phyloP scores from a whole-genome alignment of 1,284 basidiomycete species.

The Rhodotorula sp. region DNA sequence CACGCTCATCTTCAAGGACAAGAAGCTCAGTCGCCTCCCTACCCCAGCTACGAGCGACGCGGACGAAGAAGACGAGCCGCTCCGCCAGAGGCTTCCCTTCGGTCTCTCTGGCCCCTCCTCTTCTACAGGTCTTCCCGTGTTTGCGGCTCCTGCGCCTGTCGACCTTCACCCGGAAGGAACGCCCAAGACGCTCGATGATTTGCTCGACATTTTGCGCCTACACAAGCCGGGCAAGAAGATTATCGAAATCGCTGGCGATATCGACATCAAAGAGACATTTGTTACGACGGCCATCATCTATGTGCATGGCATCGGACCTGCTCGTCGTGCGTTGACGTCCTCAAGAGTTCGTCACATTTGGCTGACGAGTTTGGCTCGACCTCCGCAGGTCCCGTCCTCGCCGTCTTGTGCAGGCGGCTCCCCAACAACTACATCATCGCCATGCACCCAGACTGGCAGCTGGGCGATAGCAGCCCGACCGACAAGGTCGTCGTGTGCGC shows the following conservation, averaged over 20 bases:
- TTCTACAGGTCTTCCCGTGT: too few species aligned
- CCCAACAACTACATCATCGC: background rate
- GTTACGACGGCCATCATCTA: background rate
- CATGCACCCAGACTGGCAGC: background rate
- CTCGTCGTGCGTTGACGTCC: background rate
- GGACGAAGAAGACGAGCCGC: too few species aligned
- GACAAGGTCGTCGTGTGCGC: conserved; percentile 1
- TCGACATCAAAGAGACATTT: conserved; percentile 4
- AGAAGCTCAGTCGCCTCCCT: background rate
- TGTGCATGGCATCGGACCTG: background rate
- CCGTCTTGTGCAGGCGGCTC: background rate
- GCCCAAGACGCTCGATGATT: background rate
- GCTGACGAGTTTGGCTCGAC: too few species aligned
- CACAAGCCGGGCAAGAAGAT: conserved; percentile 11
- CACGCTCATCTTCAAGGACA: background rate
- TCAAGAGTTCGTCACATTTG: background rate
- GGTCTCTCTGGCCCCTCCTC: too few species aligned
- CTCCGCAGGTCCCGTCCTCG: background rate
- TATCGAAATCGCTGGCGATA: background rate
- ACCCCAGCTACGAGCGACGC: background rate
- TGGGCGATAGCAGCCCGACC: background rate
- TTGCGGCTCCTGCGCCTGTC: background rate
- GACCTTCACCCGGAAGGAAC: background rate
- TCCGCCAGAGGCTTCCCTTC: too few species aligned
- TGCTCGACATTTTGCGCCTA: background rate